Conservation (phyloP, 192 early-diverging fungal genomes). For the Entrophospora sp. region DNA sequence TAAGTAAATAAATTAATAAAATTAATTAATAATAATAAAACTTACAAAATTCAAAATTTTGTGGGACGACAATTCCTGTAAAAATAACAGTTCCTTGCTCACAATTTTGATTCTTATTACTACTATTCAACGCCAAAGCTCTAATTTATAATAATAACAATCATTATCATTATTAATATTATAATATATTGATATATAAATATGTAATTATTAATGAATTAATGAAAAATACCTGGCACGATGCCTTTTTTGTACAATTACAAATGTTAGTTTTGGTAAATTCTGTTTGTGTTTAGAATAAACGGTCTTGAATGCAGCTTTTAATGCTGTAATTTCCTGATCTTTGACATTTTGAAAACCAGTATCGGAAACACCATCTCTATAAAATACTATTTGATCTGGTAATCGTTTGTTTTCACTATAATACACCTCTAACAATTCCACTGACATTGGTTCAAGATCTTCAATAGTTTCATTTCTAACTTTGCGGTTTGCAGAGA, state of each 20-base stretch:
- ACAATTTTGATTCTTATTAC: conserved; percentile 57
- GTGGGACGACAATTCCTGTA: conserved; percentile 57
- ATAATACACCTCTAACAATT: conserved; percentile 57
- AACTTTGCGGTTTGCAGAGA: conserved; percentile 46
- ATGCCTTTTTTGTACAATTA: conserved; percentile 85
- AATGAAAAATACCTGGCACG: conserved; percentile 50
- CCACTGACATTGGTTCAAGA: conserved; percentile 49
- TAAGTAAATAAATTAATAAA: neutral
- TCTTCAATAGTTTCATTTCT: conserved; percentile 53
- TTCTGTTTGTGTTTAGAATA: conserved; percentile 65
- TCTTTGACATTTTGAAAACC: conserved; percentile 31
- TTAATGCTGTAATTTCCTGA: neutral
- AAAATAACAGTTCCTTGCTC: conserved; percentile 70
- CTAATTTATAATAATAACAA: neutral
- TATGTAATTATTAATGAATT: neutral
- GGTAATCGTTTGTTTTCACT: conserved; percentile 57
- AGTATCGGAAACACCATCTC: conserved; percentile 80
- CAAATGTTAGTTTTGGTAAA: conserved; percentile 75
- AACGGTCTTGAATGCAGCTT: conserved; percentile 42
- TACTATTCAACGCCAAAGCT: neutral
- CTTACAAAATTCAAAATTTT: conserved; percentile 41
- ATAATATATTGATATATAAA: neutral
- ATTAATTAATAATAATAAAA: neutral
- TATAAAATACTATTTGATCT: conserved; percentile 67
- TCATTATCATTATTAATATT: too few relatives aligned